Percentiles rank a stretch among this genome's conserved stretches.
Evolutionary conservation across 805 yeast genomes (phyloP).

Genomic region (Geotrichum ghanense): DNA sequence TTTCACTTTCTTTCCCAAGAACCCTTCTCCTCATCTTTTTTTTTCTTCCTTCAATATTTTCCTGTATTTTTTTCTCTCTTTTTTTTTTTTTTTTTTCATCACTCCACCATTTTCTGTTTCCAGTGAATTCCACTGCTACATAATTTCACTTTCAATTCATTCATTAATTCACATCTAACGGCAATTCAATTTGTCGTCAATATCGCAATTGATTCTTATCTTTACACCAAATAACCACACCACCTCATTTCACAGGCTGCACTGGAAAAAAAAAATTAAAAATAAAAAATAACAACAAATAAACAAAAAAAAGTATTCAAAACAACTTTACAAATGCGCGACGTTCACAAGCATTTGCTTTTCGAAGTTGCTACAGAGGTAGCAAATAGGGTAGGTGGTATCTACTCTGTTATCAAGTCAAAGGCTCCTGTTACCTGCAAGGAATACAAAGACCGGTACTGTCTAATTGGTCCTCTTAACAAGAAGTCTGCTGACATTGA

Average conservation of each 20-base stretch:
- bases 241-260: too few species aligned
- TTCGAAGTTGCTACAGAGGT: conserved; percentile 97
- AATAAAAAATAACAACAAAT: too few species aligned
- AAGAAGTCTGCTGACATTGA: conserved; percentile 60
- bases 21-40: background rate
- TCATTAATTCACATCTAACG: too few species aligned
- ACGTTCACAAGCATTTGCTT: conserved; percentile 73
- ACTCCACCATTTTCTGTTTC: background rate
- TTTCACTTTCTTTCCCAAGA: background rate
- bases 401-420: conserved; percentile 90
- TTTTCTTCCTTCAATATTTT: background rate
- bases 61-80: too few species aligned
- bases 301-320: too few species aligned
- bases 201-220: background rate
- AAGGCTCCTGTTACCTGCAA: conserved; percentile 95
- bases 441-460: conserved; percentile 80
- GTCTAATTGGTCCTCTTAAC: conserved; percentile 78
- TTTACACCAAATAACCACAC: too few species aligned
- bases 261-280: too few species aligned
- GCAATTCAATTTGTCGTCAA: background rate
- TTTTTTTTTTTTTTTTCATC: too few species aligned
- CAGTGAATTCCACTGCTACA: background rate
- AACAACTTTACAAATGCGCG: too few species aligned
- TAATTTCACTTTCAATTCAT: too few species aligned
- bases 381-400: conserved; percentile 96